These are phyloP conservation scores for Sarocladium brachiariae DNA, from an alignment of 2,329 filamentous ascomycete species.

Conservation along the genomic window DNA sequence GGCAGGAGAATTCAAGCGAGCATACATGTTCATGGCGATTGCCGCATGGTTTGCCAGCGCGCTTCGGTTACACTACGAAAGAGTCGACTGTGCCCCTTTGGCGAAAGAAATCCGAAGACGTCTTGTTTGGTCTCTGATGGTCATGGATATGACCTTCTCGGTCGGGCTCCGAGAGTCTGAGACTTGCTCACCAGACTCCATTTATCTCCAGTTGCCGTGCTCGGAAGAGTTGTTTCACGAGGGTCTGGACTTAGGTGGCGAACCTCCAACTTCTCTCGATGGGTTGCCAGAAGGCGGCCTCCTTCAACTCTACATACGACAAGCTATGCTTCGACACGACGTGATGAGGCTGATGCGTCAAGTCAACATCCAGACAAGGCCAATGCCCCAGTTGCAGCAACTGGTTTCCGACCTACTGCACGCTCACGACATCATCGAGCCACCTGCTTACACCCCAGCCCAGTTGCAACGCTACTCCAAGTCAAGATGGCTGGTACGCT, in stretches of 20 bases:
- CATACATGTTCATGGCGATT: slow-evolving; percentile 24
- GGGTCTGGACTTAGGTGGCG: not conserved
- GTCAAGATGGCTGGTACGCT: slow-evolving; percentile 15
- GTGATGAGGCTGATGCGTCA: slow-evolving; percentile 19
- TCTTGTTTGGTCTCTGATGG: slow-evolving; percentile 32
- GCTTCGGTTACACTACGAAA: slow-evolving; percentile 23
- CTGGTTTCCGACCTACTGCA: slow-evolving; percentile 13
- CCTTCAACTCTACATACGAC: slow-evolving; percentile 16
- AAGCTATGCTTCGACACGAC: slow-evolving; percentile 18
- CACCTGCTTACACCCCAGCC: slow-evolving; percentile 6
- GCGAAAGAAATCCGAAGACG: slow-evolving; percentile 22
- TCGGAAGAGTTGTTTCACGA: slow-evolving; percentile 22
- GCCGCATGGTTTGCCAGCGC: slow-evolving; percentile 22
- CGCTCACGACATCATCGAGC: slow-evolving; percentile 8
- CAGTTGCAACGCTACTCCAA: slow-evolving; percentile 9
- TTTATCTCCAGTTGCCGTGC: slow-evolving; percentile 25
- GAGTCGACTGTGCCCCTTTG: slow-evolving; percentile 17
- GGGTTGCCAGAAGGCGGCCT: slow-evolving; percentile 12
- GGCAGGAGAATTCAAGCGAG: slow-evolving; percentile 23
- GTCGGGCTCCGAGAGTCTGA: slow-evolving; percentile 35
- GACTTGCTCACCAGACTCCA: slow-evolving; percentile 30
- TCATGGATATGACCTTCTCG: slow-evolving; percentile 33
- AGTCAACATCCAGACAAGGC: slow-evolving; percentile 4
- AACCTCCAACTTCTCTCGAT: slow-evolving; percentile 3
- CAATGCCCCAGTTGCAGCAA: slow-evolving; percentile 12